Percentiles rank a stretch among this genome's conserved stretches.
These are phyloP conservation scores for Tuber melanosporum DNA, from an alignment of 495 filamentous ascomycete genomes.

Conservation along the genomic window DNA sequence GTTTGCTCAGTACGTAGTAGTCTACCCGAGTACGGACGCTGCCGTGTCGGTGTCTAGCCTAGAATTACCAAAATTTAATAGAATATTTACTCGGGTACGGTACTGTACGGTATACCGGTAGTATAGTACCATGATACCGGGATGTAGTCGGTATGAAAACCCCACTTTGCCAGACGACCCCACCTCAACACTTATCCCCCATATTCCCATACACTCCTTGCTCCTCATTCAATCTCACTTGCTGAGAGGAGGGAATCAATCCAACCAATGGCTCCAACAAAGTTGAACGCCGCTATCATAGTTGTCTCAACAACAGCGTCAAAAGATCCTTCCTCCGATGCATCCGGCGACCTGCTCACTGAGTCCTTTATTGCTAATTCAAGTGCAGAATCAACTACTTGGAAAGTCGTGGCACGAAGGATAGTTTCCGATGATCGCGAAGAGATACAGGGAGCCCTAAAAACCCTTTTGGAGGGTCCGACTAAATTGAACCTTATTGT, in stretches of 20 bases:
- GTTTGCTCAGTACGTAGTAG: not conserved
- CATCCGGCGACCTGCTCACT: conserved; percentile 56
- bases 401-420: conserved; percentile 59
- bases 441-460: conserved; percentile 67
- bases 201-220: not conserved
- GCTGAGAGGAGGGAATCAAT: not conserved
- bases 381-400: conserved; percentile 47
- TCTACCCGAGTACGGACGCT: not conserved
- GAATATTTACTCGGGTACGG: not conserved
- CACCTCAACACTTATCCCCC: not conserved
- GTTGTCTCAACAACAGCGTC: conserved; percentile 92
- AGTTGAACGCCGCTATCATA: conserved; percentile 65
- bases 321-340: conserved; percentile 71
- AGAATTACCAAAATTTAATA: not conserved
- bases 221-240: not conserved
- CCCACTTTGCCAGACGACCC: not conserved
- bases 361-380: conserved; percentile 62
- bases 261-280: conserved; percentile 14
- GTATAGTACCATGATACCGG: too few species aligned
- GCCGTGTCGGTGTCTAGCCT: not conserved
- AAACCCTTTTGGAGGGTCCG: conserved; percentile 59
- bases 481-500: conserved; percentile 67
- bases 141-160: not conserved
- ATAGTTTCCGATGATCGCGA: conserved; percentile 76
- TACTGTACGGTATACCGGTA: too few species aligned